phyloP scores from a whole-genome alignment of 2,329 filamentous ascomycete species.

The Fusarium tuaranense region DNA sequence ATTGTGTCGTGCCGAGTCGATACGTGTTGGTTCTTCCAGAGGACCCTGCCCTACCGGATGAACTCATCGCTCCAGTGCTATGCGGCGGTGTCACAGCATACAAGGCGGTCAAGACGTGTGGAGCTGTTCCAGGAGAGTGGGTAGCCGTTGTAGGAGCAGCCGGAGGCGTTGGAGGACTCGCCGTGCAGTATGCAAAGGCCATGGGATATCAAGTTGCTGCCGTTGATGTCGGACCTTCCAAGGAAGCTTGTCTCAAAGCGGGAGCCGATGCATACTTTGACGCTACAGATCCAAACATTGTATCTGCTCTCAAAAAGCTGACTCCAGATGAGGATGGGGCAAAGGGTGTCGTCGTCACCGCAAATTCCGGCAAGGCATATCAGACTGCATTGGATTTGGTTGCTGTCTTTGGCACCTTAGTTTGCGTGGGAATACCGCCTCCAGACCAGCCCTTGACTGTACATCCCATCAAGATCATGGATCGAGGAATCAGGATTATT shows the following conservation, averaged over 20 bases:
- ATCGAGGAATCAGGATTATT: slow-evolving; percentile 49
- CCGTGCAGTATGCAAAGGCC: slow-evolving; percentile 53
- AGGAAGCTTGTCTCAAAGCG: slow-evolving; percentile 43
- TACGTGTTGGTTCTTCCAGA: slow-evolving; percentile 48
- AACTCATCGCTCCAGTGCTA: slow-evolving; percentile 54
- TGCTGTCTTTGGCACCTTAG: slow-evolving; percentile 50
- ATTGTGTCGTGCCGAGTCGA: slow-evolving; percentile 49
- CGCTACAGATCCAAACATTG: slow-evolving; percentile 5
- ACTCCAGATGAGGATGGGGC: slow-evolving; percentile 16
- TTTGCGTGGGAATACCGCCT: slow-evolving; percentile 54
- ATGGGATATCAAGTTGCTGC: slow-evolving; percentile 57
- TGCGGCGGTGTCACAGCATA: slow-evolving; percentile 59
- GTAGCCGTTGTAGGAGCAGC: slow-evolving; percentile 53
- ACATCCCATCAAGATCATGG: slow-evolving; percentile 52
- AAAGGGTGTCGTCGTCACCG: slow-evolving; percentile 48
- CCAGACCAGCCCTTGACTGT: slow-evolving; percentile 41
- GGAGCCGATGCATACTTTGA: slow-evolving; percentile 56
- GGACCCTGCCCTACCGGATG: slow-evolving; percentile 44
- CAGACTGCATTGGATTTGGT: slow-evolving; percentile 46
- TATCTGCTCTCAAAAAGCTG: slow-evolving; percentile 7
- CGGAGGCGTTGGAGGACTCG: slow-evolving; percentile 55
- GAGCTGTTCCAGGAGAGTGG: slow-evolving; percentile 49
- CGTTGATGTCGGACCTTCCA: slow-evolving; percentile 50
- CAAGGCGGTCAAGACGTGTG: slow-evolving; percentile 52
- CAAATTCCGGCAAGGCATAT: slow-evolving; percentile 48